Evolutionary conservation across 805 yeast genomes (phyloP).

Genomic region (Cyberlindnera americana): DNA sequence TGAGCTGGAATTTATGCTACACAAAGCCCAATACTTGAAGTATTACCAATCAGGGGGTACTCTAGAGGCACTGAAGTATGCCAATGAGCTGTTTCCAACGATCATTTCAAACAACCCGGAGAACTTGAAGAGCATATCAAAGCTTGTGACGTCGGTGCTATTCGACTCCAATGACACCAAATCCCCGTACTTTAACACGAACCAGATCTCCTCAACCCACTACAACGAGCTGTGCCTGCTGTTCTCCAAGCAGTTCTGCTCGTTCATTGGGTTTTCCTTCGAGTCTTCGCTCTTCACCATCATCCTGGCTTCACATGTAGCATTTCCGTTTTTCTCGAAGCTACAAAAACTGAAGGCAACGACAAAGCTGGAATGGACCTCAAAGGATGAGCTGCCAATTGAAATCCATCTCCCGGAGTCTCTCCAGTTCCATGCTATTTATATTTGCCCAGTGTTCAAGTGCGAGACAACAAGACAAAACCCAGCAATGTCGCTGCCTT

Average conservation of each 20-base stretch:
- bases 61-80: constrained; percentile 40
- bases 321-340: constrained; percentile 52
- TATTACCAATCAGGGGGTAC: constrained; percentile 25
- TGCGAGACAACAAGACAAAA: constrained; percentile 54
- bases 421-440: constrained; percentile 58
- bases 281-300: constrained; percentile 52
- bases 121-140: constrained; percentile 39
- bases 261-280: constrained; percentile 43
- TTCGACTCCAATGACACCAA: constrained; percentile 20
- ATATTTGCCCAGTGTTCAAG: constrained; percentile 68
- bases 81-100: constrained; percentile 36
- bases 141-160: constrained; percentile 37
- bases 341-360: constrained; percentile 40
- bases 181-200: constrained; percentile 24
- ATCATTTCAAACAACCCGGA: constrained; percentile 36
- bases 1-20: constrained; percentile 43
- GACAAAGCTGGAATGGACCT: constrained; percentile 49
- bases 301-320: constrained; percentile 47
- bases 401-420: constrained; percentile 52
- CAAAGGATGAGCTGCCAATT: constrained; percentile 57
- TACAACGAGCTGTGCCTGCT: constrained; percentile 30
- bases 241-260: constrained; percentile 49
- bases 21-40: constrained; percentile 39
- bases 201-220: constrained; percentile 24
- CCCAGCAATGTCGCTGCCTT: constrained; percentile 61